Conservation (phyloP, 805 yeast genomes). For the Yamadazyma nakazawae region DNA sequence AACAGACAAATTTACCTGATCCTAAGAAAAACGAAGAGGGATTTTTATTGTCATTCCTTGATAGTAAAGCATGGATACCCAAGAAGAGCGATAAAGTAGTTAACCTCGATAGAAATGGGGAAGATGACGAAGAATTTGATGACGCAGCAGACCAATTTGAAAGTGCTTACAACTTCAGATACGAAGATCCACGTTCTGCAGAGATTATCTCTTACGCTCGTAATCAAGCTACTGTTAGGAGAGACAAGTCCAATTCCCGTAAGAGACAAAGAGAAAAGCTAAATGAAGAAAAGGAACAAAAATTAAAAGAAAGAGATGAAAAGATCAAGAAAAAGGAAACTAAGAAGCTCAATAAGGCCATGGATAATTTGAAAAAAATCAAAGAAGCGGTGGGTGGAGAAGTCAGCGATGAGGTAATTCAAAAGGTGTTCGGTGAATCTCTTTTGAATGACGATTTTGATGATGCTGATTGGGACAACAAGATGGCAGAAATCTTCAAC, state of each 20-base stretch:
- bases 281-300: constrained; percentile 50
- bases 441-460: constrained; percentile 85
- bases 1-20: constrained; percentile 52
- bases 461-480: constrained; percentile 85
- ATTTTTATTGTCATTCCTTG: constrained; percentile 71
- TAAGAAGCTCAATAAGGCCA: constrained; percentile 70
- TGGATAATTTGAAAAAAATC: constrained; percentile 65
- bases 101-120: constrained; percentile 47
- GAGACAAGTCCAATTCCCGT: constrained; percentile 70
- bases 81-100: constrained; percentile 57
- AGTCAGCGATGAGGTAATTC: constrained; percentile 54
- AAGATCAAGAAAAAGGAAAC: constrained; percentile 69
- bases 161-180: constrained; percentile 90
- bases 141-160: constrained; percentile 90
- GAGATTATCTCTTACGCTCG: constrained; percentile 95
- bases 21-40: constrained; percentile 55
- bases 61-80: constrained; percentile 88
- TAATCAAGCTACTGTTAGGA: constrained; percentile 85
- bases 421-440: constrained; percentile 67
- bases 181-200: constrained; percentile 85
- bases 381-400: constrained; percentile 68
- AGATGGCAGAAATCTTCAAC: constrained; percentile 80
- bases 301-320: constrained; percentile 53
- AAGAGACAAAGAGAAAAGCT: constrained; percentile 78
- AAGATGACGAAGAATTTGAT: constrained; percentile 76